Conservation (phyloP, 768 basidiomycete genomes). For the Pisolithus tinctorius region DNA sequence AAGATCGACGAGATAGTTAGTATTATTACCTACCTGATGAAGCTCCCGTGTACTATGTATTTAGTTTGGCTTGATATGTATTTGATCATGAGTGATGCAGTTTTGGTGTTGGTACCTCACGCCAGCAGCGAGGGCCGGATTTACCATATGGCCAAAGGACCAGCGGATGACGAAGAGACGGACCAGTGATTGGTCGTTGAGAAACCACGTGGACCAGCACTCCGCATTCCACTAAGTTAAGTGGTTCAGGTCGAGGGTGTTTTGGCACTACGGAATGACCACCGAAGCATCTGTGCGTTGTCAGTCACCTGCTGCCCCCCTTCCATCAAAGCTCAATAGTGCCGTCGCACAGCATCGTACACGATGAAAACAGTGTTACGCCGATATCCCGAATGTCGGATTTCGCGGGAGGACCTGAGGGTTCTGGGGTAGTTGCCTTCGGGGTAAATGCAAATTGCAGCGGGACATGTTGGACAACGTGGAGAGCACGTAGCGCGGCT, state of each 20-base stretch:
- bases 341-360: background rate
- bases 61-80: constrained; percentile 3
- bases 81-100: constrained; percentile 10
- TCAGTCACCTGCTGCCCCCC: background rate
- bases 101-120: constrained; percentile 9
- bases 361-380: background rate
- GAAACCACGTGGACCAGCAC: background rate
- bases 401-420: constrained; percentile 2
- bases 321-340: background rate
- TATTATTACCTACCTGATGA: constrained; percentile 6
- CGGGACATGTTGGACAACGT: background rate
- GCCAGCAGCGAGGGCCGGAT: constrained; percentile 19
- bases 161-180: background rate
- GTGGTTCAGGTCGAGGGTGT: background rate
- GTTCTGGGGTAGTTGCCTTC: constrained; percentile 4
- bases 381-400: background rate
- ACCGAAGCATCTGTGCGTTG: background rate
- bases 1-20: background rate
- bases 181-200: background rate
- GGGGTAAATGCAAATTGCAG: constrained; percentile 1
- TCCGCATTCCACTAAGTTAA: background rate
- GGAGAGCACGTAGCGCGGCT: background rate
- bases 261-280: background rate
- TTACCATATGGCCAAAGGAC: background rate
- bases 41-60: constrained; percentile 16